Conservation (phyloP, 768 basidiomycete species). For the Favolaschia claudopus region DNA sequence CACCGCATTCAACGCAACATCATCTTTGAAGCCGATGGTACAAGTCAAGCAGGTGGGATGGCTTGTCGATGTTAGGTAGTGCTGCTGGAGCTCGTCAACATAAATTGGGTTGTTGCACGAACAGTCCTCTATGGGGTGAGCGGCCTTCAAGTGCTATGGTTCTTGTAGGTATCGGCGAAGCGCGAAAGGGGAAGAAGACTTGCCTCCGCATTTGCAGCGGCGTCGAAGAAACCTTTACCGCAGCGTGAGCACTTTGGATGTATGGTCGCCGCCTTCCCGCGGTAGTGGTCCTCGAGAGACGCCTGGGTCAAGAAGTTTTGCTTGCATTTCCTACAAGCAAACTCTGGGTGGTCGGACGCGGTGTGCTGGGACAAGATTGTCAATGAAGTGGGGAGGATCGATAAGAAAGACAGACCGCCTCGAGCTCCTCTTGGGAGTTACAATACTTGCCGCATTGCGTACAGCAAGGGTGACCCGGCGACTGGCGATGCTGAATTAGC, state of each 20-base stretch:
- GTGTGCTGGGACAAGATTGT: conserved; percentile 1
- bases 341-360: not conserved
- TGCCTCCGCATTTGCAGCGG: conserved; percentile 43
- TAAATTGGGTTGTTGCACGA: conserved; percentile 23
- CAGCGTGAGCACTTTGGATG: conserved; percentile 58
- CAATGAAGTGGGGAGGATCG: not conserved
- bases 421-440: not conserved
- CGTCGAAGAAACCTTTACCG: conserved; percentile 50
- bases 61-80: conserved; percentile 46
- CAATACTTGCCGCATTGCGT: not conserved
- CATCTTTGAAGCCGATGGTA: conserved; percentile 42
- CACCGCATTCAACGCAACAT: conserved; percentile 37
- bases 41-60: conserved; percentile 49
- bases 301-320: conserved; percentile 38
- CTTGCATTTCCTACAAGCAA: not conserved
- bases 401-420: not conserved
- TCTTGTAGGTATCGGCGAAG: not conserved
- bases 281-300: conserved; percentile 54
- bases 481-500: not conserved
- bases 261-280: conserved; percentile 42
- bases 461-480: not conserved
- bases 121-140: not conserved
- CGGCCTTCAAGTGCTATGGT: conserved; percentile 1
- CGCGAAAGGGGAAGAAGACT: not conserved
- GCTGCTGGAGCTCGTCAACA: conserved; percentile 45